Conservation (phyloP, 1,284 basidiomycete species). For the Ganoderma lucidum region DNA sequence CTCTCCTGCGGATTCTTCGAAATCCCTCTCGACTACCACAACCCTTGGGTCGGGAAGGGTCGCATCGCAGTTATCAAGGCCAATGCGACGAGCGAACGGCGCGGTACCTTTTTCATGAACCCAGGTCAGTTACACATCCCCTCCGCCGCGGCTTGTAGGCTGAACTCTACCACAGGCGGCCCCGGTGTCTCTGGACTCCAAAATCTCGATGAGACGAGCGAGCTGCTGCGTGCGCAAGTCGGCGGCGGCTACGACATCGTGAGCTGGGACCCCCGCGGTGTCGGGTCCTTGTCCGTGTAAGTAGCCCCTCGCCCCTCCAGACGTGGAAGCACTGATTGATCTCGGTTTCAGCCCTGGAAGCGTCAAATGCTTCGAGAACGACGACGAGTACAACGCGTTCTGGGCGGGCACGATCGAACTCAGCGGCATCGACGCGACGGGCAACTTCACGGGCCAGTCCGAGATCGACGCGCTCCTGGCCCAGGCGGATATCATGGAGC, state of each 20-base stretch:
- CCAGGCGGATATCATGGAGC: conserved; percentile 23
- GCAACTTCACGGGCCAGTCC: conserved; percentile 19
- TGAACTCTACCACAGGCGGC: neutral
- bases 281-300: conserved; percentile 13
- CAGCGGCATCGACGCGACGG: conserved; percentile 21
- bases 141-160: neutral
- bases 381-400: conserved; percentile 15
- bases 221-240: conserved; percentile 9
- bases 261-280: conserved; percentile 27
- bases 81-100: conserved; percentile 18
- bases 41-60: conserved; percentile 17
- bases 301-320: no score
- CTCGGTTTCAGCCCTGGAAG: conserved; percentile 17
- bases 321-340: neutral
- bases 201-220: neutral
- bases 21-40: conserved; percentile 26
- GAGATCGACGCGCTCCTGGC: conserved; percentile 17
- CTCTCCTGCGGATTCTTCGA: conserved; percentile 21
- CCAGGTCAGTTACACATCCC: conserved; percentile 9
- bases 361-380: conserved; percentile 20
- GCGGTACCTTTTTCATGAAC: conserved; percentile 21
- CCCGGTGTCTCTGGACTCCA: conserved; percentile 11
- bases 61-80: conserved; percentile 21
- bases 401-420: conserved; percentile 24
- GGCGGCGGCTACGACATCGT: conserved; percentile 23